Conservation (phyloP, 495 filamentous ascomycete species). For the Friedmanniomyces endolithicus region DNA sequence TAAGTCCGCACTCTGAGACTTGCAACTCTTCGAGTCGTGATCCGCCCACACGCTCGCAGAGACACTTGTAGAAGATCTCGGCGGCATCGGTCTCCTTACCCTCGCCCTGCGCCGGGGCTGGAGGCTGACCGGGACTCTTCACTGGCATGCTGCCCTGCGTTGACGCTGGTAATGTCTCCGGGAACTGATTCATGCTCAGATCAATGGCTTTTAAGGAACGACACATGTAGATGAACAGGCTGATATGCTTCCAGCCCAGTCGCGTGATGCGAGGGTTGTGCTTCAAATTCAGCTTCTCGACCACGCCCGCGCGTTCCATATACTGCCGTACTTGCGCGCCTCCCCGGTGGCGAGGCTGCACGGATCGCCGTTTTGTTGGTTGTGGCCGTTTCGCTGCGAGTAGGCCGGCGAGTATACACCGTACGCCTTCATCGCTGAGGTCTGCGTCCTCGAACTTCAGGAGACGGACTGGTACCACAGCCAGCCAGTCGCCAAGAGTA, state of each 20-base stretch:
- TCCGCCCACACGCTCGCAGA: slow-evolving; percentile 64
- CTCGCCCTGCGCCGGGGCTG: background rate
- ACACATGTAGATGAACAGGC: slow-evolving; percentile 80
- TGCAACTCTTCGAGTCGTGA: slow-evolving; percentile 71
- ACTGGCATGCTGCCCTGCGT: slow-evolving; percentile 15
- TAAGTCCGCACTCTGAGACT: slow-evolving; percentile 64
- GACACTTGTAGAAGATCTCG: slow-evolving; percentile 55
- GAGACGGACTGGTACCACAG: slow-evolving; percentile 79
- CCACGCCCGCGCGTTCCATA: slow-evolving; percentile 48
- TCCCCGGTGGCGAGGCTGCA: slow-evolving; percentile 8
- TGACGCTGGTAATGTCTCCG: slow-evolving; percentile 31
- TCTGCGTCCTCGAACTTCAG: slow-evolving; percentile 76
- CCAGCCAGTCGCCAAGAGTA: slow-evolving; percentile 85
- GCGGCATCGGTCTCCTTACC: slow-evolving; percentile 35
- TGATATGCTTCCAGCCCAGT: slow-evolving; percentile 86
- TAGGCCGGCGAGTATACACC: slow-evolving; percentile 75
- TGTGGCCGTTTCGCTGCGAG: slow-evolving; percentile 63
- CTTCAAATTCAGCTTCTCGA: slow-evolving; percentile 84
- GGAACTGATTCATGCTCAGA: slow-evolving; percentile 75
- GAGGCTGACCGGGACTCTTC: slow-evolving; percentile 1
- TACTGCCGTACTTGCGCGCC: slow-evolving; percentile 35
- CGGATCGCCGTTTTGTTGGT: slow-evolving; percentile 11
- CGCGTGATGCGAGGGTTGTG: slow-evolving; percentile 70
- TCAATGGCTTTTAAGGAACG: slow-evolving; percentile 76
- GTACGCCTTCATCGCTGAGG: slow-evolving; percentile 70